phyloP scores from a whole-genome alignment of 352 stramenopile genomes.

The Albugo candida region DNA sequence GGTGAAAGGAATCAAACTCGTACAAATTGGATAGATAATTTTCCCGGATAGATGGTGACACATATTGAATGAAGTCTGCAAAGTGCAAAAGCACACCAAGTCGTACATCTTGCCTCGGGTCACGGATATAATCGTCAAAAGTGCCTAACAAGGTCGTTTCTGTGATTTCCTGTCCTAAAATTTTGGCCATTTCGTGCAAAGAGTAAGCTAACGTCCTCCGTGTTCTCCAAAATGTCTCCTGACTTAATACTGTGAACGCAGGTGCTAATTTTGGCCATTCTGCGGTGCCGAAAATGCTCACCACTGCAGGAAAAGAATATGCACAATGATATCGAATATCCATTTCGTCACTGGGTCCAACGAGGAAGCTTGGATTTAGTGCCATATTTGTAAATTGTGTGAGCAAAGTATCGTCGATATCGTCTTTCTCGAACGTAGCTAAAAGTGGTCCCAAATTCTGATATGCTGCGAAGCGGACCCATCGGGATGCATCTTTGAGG shows the following conservation, averaged over 20 bases:
- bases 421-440: constrained; percentile 63
- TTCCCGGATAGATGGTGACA: constrained; percentile 49
- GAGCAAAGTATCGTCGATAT: constrained; percentile 64
- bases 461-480: constrained; percentile 88
- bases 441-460: constrained; percentile 73
- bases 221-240: constrained; percentile 79
- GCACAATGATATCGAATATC: constrained; percentile 86
- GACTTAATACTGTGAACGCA: constrained; percentile 61
- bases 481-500: constrained; percentile 79
- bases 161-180: constrained; percentile 64
- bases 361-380: constrained; percentile 19
- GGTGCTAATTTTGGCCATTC: constrained; percentile 62
- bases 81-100: constrained; percentile 73
- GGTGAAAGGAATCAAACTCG: constrained; percentile 38
- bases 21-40: constrained; percentile 61
- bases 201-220: constrained; percentile 83
- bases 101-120: constrained; percentile 31
- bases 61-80: constrained; percentile 58
- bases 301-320: constrained; percentile 81
- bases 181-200: constrained; percentile 72
- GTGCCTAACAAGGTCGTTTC: constrained; percentile 57
- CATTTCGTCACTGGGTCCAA: constrained; percentile 51
- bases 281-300: constrained; percentile 42
- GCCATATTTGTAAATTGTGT: constrained; percentile 74
- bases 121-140: constrained; percentile 71